Conservation (phyloP, 2,329 filamentous ascomycete species). For the Colletotrichum truncatum region DNA sequence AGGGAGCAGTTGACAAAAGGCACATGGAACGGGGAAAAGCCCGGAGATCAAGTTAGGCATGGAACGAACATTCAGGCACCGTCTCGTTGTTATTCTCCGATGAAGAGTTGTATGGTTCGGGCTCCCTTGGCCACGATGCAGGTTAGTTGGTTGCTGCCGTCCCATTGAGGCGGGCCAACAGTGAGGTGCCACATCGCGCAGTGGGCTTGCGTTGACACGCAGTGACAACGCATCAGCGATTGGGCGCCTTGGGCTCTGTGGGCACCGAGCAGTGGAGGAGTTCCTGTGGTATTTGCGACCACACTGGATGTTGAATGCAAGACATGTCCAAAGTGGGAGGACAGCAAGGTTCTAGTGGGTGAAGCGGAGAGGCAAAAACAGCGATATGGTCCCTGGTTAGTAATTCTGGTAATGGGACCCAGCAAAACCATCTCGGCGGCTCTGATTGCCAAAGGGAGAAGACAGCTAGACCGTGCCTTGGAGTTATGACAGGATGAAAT, state of each 20-base stretch:
- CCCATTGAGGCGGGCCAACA: conserved; percentile 9
- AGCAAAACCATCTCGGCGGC: background rate
- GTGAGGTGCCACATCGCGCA: conserved; percentile 23
- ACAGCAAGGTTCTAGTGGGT: background rate
- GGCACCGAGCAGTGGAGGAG: background rate
- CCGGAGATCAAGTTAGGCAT: background rate
- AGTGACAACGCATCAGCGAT: conserved; percentile 13
- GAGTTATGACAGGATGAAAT: background rate
- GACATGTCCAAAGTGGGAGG: conserved; percentile 6
- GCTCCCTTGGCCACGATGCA: background rate
- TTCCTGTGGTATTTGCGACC: conserved; percentile 7
- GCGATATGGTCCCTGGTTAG: background rate
- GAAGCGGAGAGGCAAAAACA: background rate
- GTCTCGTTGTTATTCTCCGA: background rate
- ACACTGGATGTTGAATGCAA: background rate
- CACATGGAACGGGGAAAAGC: background rate
- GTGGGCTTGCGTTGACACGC: conserved; percentile 15
- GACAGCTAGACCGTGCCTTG: too few species aligned
- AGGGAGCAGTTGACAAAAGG: background rate
- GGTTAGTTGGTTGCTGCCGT: background rate
- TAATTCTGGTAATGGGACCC: background rate
- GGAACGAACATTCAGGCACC: background rate
- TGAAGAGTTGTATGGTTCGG: background rate
- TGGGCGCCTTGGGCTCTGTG: background rate
- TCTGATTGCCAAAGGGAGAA: background rate